A percentile compares a stretch with the other conserved stretches of the same genome.
Conservation (phyloP, 2,329 filamentous ascomycete species). For the Pestalotiopsis sp. region DNA sequence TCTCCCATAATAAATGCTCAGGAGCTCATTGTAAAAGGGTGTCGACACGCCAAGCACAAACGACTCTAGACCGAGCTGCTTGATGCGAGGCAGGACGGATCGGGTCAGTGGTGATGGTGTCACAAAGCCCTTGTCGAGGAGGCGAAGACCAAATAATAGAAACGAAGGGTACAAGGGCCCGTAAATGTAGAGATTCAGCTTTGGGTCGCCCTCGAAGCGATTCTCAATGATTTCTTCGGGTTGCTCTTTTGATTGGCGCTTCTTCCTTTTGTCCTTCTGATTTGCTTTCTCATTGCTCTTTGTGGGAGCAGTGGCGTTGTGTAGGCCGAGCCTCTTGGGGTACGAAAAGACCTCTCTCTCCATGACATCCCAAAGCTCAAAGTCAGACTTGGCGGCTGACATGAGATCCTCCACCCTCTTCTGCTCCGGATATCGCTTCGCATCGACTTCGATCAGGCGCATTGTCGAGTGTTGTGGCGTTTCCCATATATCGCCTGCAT, state of each 20-base stretch:
- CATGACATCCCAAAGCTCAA: constrained; percentile 67
- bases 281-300: neutral
- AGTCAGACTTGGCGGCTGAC: constrained; percentile 57
- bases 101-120: constrained; percentile 61
- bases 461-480: constrained; percentile 20
- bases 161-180: constrained; percentile 67
- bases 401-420: constrained; percentile 56
- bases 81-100: constrained; percentile 66
- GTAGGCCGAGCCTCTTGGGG: constrained; percentile 57
- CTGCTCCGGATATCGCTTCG: constrained; percentile 46
- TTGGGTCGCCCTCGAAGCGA: constrained; percentile 16
- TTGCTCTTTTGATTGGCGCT: neutral
- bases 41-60: constrained; percentile 74
- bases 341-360: constrained; percentile 67
- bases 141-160: constrained; percentile 57
- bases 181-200: constrained; percentile 54
- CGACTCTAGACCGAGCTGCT: constrained; percentile 66
- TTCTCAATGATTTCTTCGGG: constrained; percentile 1
- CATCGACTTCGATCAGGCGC: constrained; percentile 37
- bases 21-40: constrained; percentile 68
- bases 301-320: constrained; percentile 15
- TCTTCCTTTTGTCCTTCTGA: neutral
- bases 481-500: constrained; percentile 20
- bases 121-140: constrained; percentile 59
- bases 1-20: constrained; percentile 62